Base-by-base conservation (phyloP, 768 basidiomycete species). In the Galerina marginata region DNA sequence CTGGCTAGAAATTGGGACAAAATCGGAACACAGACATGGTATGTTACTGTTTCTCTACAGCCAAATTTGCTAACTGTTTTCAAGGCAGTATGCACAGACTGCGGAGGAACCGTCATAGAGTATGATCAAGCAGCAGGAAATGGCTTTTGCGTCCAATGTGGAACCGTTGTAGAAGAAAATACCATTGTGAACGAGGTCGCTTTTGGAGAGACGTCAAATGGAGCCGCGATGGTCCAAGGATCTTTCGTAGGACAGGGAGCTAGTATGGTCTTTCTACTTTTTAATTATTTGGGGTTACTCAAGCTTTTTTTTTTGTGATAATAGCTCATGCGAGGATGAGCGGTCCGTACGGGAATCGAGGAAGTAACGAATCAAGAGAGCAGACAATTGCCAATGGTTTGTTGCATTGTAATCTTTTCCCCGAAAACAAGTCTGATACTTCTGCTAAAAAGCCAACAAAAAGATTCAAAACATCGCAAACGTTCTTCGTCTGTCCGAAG, bases 191-290 rank as follows among this genome's bases (percentile, higher is more conserved):
- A 90, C 63, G 97, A 99, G 72, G 86, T 99, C 56, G 87, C 89
- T 1, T 99, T 99, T 66, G 94, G 95, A n/a, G 97, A 99, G 80
- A 91, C 92, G 4, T 85, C 90, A 10, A 83, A 85, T 29, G 97
- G 97, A 25, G 93, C 95, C 4, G 96, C 96, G 1, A 93, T 98
- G 81, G 96, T 97, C 1, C 92, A 96, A 69, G 97, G 97, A 2
- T 89, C 91, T 2, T 97, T 92, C 68, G 94, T 99, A 11, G 92
- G 86, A 0, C 90, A 93, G 68, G 92, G 93, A 57, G 88, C 95
- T 47, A 96, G 96, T 98, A 69, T 73, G 92, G 85, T 11, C 45
- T 20, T 56, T 44, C 23, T 43, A 16, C 57, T 11, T 11, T 36
- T 44, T 61, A 16, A 7, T 48, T 16, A 16, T 33, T 47, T n/a